Evolutionary conservation across 2,329 filamentous ascomycete species (phyloP).

Genomic region (Lachnum nothofagi): DNA sequence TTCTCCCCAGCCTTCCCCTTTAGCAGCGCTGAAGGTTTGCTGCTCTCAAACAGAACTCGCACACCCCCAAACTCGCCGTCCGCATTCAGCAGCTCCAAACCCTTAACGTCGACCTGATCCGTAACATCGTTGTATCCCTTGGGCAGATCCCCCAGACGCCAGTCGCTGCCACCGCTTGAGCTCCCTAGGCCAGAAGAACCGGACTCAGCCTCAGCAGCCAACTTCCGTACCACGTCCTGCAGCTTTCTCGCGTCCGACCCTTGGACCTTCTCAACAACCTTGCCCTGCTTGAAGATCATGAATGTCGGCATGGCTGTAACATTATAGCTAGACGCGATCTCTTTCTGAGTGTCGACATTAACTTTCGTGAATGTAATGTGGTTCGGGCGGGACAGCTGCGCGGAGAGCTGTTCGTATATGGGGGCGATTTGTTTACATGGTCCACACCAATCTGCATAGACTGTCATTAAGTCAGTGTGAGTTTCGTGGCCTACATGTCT

Average conservation of each 20-base stretch:
- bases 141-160: conserved; percentile 71
- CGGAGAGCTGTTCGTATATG: conserved; percentile 71
- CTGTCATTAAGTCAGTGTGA: conserved; percentile 40
- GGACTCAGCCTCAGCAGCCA: conserved; percentile 59
- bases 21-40: conserved; percentile 59
- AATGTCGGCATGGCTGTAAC: conserved; percentile 84
- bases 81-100: conserved; percentile 81
- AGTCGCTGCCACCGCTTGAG: conserved; percentile 46
- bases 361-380: conserved; percentile 81
- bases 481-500: conserved; percentile 1
- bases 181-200: conserved; percentile 29
- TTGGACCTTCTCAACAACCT: conserved; percentile 61
- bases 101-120: conserved; percentile 70
- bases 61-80: conserved; percentile 72
- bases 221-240: conserved; percentile 63
- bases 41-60: conserved; percentile 64
- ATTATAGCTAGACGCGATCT: conserved; percentile 67
- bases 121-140: conserved; percentile 81
- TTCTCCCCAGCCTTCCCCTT: conserved; percentile 50
- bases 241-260: conserved; percentile 71
- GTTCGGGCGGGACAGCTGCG: conserved; percentile 63
- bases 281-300: conserved; percentile 73
- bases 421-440: conserved; percentile 82
- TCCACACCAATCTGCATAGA: conserved; percentile 82
- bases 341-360: conserved; percentile 71